phyloP scores from a whole-genome alignment of 2,329 filamentous ascomycete species.

The Escovopsis sp. region DNA sequence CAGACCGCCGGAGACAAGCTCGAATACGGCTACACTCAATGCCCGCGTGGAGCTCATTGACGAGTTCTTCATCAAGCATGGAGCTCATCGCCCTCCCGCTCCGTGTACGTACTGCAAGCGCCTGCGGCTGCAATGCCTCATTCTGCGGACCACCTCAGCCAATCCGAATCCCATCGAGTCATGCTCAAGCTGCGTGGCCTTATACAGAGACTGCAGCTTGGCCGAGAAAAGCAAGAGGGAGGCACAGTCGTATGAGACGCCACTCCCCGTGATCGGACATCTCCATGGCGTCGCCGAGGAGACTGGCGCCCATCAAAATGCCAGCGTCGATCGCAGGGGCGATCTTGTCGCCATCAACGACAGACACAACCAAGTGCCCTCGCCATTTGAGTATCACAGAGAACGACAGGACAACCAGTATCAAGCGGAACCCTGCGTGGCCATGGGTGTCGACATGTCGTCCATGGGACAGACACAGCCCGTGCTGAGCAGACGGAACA shows the following conservation, averaged over 20 bases:
- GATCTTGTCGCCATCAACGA: neutral
- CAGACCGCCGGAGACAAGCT: neutral
- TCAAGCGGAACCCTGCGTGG: neutral
- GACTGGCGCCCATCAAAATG: slow-evolving; percentile 27
- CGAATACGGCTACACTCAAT: neutral
- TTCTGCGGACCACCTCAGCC: slow-evolving; percentile 28
- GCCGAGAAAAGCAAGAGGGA: slow-evolving; percentile 28
- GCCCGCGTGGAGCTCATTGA: slow-evolving; percentile 12
- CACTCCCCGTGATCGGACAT: slow-evolving; percentile 30
- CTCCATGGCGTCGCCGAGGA: slow-evolving; percentile 33
- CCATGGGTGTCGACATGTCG: slow-evolving; percentile 3
- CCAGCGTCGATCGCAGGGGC: slow-evolving; percentile 25
- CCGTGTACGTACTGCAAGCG: slow-evolving; percentile 31
- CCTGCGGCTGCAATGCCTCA: slow-evolving; percentile 31
- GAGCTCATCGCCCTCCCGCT: slow-evolving; percentile 25
- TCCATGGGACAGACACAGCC: neutral
- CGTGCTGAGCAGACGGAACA: slow-evolving; percentile 17
- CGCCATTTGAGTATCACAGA: too few relatives aligned
- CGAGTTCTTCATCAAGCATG: slow-evolving; percentile 25
- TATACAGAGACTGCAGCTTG: slow-evolving; percentile 35
- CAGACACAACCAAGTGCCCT: neutral
- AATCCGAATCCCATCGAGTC: slow-evolving; percentile 34
- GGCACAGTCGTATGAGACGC: slow-evolving; percentile 30
- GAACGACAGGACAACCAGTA: too few relatives aligned
- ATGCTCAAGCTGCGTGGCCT: slow-evolving; percentile 35